Conservation (phyloP, 495 filamentous ascomycete species). For the Penicillium flavigenum region DNA sequence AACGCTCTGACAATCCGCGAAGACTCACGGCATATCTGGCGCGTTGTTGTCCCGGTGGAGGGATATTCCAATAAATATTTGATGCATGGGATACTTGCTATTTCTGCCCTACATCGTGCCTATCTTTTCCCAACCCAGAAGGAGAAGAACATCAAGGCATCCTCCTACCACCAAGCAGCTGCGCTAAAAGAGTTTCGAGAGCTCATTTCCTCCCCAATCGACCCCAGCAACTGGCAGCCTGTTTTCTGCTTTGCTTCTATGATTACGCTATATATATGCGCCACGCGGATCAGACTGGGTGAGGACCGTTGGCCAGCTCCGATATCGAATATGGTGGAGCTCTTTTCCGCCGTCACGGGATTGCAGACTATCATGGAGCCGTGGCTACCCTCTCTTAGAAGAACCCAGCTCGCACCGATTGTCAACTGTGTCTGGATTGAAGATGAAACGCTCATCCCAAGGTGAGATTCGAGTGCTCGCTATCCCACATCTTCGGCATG, state of each 20-base stretch:
- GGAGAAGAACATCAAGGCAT: constrained; percentile 30
- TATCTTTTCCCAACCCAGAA: constrained; percentile 18
- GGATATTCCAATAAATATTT: constrained; percentile 39
- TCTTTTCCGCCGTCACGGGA: constrained; percentile 23
- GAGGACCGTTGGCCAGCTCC: constrained; percentile 22
- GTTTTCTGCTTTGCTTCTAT: constrained; percentile 43
- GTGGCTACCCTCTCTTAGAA: constrained; percentile 19
- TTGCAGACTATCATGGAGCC: constrained; percentile 26
- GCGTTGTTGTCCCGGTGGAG: constrained; percentile 32
- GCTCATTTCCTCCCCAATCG: constrained; percentile 28
- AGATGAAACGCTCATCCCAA: constrained; percentile 19
- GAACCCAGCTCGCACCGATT: constrained; percentile 22
- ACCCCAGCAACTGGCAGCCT: constrained; percentile 36
- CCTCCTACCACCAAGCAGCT: constrained; percentile 29
- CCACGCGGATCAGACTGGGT: constrained; percentile 27
- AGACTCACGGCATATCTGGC: constrained; percentile 35
- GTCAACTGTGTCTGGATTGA: constrained; percentile 22
- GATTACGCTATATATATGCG: constrained; percentile 38
- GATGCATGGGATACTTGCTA: constrained; percentile 43
- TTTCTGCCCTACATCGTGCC: constrained; percentile 40
- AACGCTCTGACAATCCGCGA: constrained; percentile 24
- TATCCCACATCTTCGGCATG: not conserved
- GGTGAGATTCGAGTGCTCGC: constrained; percentile 6
- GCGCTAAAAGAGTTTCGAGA: constrained; percentile 25
- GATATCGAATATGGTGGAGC: constrained; percentile 21